Evolutionary conservation across 495 filamentous ascomycete species (phyloP), one percentile per base, ranked within the genome.

Genomic region (Amphirosellinia nigrospora): DNA sequence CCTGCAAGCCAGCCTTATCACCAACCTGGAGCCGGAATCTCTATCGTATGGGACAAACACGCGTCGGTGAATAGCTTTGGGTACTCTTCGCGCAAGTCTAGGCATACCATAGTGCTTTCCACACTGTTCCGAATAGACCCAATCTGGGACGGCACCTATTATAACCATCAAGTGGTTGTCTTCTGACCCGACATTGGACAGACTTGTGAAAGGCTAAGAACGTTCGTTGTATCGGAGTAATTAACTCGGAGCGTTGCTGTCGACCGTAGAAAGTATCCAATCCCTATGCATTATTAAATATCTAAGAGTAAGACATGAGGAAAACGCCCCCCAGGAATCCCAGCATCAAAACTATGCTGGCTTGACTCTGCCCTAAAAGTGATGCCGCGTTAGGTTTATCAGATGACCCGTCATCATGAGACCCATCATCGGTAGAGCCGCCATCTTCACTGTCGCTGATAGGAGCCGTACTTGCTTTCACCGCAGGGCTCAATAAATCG

Each of bases 401-500:
- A 16, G 72, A 53, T 11, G 72, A 43, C 10, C 62, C 66, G 11
- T 56, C 59, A 28, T 66, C 60, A 16, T 71, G 46, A 7, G 72
- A 43, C 10, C 62, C 66, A 8, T 56, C 59, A 23, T 23, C 16
- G 28, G 72, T 8, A 26, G 67, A 67, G 28, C 55, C 65, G 34
- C 71, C 66, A 28, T 71, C 39, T 5, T 71, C 65, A 46, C 16
- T 45, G 41, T 16, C 19, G 30, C 28, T 71, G 32, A 72, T 72
- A 19, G 64, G 70, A 4, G 73, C 34, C 11, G 55, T 74, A 16
- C 45, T 74, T n/a, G 61, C 62, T 48, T 79, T 73, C 34, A 82
- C 71, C 69, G 83, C 79, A 15, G 75, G 71, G 34, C 69, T 71
- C 67, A 84, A 56, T 26, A 75, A 75, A 26, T 70, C 74, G 15